Evolutionary conservation across 2,329 filamentous ascomycete species (phyloP), one percentile per base, ranked within the genome.

Genomic region (Colletotrichum falcatum): DNA sequence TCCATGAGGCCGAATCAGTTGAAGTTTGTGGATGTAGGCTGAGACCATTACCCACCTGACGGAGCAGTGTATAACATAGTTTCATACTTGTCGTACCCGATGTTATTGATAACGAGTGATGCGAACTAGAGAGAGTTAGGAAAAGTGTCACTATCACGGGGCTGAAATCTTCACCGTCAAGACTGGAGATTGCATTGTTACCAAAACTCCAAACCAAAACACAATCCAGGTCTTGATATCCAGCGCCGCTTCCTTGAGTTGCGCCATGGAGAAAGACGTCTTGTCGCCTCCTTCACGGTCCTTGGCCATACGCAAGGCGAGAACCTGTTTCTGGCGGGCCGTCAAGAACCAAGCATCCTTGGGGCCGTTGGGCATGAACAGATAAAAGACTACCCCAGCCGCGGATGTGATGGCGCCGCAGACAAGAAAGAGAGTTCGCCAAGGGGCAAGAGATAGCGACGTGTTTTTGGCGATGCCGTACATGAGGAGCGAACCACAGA

Each of bases 331-430:
- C 73, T 88, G 83, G 9, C 80, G 76, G 0, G 77, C 73, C 4
- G 74, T 83, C 2, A 87, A 76, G 72, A 87, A 87, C 85, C 85
- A 87, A 1, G 85, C 85, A 16, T 81, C 79, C 2, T 78, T 78
- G 0, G 85, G 84, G 0, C 82, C 81, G 49, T 76, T 79, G 0
- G 86, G 86, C 81, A 87, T 85, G 58, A 82, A 68, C 30, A 84
- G 72, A 66, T 81, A 83, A 75, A 88, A 87, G 0, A 80, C 65
- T 0, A 84, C 75, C 1, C 85, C 86, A 9, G 79, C 77, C 1
- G 77, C 75, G 2, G 79, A 73, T 0, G 86, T 87, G 9, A 86
- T 69, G 0, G 80, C 82, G n/a, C 86, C 85, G 66, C 83, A 86
- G 16, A 88, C 78, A 37, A 87, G 76, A 74, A 87, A 87, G 46